Percentiles rank a stretch among this genome's conserved stretches.
phyloP scores from a whole-genome alignment of 495 filamentous ascomycete genomes.

The Daldinia vernicosa region DNA sequence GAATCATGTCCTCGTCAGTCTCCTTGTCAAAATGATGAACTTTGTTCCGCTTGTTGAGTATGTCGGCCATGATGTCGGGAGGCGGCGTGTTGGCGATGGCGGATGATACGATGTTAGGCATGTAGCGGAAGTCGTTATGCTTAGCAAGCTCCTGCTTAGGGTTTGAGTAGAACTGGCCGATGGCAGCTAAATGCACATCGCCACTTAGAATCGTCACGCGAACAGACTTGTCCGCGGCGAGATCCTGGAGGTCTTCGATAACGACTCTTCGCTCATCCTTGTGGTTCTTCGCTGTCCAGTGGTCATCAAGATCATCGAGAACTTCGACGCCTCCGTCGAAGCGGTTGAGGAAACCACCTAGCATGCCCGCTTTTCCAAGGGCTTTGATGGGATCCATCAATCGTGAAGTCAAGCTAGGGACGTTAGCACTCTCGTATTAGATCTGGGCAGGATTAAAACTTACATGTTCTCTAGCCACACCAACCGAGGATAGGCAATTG shows the following conservation, averaged over 20 bases:
- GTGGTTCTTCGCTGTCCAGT: constrained; percentile 96
- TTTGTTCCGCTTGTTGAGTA: constrained; percentile 93
- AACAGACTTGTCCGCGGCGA: constrained; percentile 89
- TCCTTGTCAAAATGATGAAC: constrained; percentile 85
- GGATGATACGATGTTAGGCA: constrained; percentile 87
- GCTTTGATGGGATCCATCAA: constrained; percentile 88
- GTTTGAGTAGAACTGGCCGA: constrained; percentile 95
- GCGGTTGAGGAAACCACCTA: constrained; percentile 83
- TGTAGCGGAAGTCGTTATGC: constrained; percentile 91
- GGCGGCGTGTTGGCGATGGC: constrained; percentile 88
- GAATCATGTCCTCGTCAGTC: constrained; percentile 95
- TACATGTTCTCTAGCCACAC: constrained; percentile 77
- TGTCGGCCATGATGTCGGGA: constrained; percentile 86
- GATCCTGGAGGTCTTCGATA: constrained; percentile 86
- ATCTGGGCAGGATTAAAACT: constrained; percentile 37
- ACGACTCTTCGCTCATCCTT: constrained; percentile 87
- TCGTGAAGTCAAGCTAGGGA: constrained; percentile 77
- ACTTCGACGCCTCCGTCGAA: constrained; percentile 95
- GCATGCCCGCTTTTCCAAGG: constrained; percentile 79
- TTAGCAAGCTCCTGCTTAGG: constrained; percentile 78
- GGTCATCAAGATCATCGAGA: constrained; percentile 90
- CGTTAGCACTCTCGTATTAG: constrained; percentile 16
- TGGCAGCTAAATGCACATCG: constrained; percentile 91
- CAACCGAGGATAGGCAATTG: constrained; percentile 92
- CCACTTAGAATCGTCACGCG: constrained; percentile 89